These are phyloP conservation scores for Cucurbita moschata DNA, from an alignment of 306 rosid species.

Conservation along the genomic window DNA sequence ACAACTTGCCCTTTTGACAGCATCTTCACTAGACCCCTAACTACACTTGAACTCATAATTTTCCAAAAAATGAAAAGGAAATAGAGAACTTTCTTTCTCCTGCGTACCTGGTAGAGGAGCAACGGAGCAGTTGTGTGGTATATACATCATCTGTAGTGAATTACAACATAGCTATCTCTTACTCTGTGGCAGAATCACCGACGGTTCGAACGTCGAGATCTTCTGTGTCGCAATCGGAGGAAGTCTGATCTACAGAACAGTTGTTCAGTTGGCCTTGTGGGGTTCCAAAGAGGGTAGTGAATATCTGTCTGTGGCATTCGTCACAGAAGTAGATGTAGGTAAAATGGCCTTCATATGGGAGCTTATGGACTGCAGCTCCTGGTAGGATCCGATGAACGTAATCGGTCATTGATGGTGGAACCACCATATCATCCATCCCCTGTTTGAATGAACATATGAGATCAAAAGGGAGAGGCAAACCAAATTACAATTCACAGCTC, in stretches of 20 bases:
- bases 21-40: background rate
- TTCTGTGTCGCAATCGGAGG: slow-evolving; percentile 18
- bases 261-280: slow-evolving; percentile 73
- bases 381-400: slow-evolving; percentile 87
- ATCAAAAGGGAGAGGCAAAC: background rate
- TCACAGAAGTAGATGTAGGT: slow-evolving; percentile 81
- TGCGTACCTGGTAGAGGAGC: slow-evolving; percentile 11
- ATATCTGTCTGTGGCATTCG: slow-evolving; percentile 95
- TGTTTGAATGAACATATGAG: slow-evolving; percentile 29
- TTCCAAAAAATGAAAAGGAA: background rate
- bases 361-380: slow-evolving; percentile 92
- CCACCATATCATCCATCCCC: slow-evolving; percentile 96
- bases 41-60: background rate
- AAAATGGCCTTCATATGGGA: slow-evolving; percentile 94
- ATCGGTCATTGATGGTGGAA: slow-evolving; percentile 88
- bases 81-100: background rate
- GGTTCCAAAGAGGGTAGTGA: slow-evolving; percentile 84
- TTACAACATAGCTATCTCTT: slow-evolving; percentile 3
- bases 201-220: slow-evolving; percentile 15
- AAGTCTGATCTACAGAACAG: slow-evolving; percentile 17
- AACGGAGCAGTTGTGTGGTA: slow-evolving; percentile 31
- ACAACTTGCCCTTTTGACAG: background rate
- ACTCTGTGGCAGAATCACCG: slow-evolving; percentile 12
- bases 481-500: background rate
- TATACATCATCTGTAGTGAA: slow-evolving; percentile 25